Base-by-base conservation (phyloP, 768 basidiomycete species). In the Pisolithus sp. region DNA sequence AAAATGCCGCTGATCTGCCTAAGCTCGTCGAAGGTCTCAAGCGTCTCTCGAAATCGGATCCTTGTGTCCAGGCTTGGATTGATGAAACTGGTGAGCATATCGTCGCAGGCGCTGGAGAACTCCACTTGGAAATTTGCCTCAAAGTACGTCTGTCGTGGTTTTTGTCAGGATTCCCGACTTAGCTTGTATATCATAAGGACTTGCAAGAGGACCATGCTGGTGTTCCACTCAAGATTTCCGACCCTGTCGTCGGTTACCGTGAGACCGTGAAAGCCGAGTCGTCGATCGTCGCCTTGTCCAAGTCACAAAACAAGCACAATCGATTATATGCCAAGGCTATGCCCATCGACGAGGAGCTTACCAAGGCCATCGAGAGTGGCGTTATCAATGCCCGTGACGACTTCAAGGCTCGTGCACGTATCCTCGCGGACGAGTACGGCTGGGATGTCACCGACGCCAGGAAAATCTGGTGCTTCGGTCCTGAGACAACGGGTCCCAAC, bases 221-320 rank as follows among this genome's bases (percentile, higher is more conserved):
- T 77, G 93, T 99, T 55, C 96, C 96, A 52, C 87, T 99, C 70
- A 96, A 95, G 78, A 89, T 92, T 61, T 98, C 96, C 31, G 91
- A 95, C 72, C 92, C 91, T 60, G 95, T 99, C 68, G 95, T 99
- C 61, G 89, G 87, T 47, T 98, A 97, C 76, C 81, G 93, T 71
- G 96, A 98, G 80, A 97, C 96, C 13, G 94, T 99, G 70, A 92
- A 86, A 74, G 73, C 92, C 48, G 93, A 98, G 73, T 98, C 96
- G 6, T 83, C 85, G 47, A 98, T 98, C 61, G 86, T 91, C 60
- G 96, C 96, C 26, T 79, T 99, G 37, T 98, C 96, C 53, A 99
- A 99, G 73, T 98, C 96, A 20, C 96, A 97, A 76, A 98, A 99
- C 82, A 99, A 98, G 81, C 96, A 99, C 85, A 99, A 99, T 71